phyloP scores from a whole-genome alignment of 176 grass and related monocot genomes.

The Elaeis guineensis region DNA sequence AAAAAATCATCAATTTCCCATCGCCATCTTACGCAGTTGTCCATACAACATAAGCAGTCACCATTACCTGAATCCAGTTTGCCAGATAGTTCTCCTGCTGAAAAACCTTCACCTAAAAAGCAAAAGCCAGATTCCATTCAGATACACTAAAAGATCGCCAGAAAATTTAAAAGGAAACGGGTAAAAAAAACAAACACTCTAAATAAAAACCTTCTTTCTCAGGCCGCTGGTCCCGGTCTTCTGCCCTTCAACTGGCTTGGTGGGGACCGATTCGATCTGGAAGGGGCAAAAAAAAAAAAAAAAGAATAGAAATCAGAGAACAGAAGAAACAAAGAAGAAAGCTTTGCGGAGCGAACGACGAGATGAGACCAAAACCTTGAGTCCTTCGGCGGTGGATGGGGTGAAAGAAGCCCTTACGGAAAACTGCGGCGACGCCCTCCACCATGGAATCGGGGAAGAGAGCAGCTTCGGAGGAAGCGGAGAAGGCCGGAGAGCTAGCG shows the following conservation, averaged over 20 bases:
- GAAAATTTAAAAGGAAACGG: neutral
- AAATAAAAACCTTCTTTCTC: constrained; percentile 57
- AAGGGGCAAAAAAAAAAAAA: neutral
- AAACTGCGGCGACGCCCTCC: no score
- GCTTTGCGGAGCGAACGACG: neutral
- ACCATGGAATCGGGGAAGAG: no score
- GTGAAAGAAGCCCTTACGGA: constrained; percentile 31
- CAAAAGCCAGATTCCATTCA: neutral
- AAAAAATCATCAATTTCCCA: constrained; percentile 7
- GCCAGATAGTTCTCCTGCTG: constrained; percentile 80
- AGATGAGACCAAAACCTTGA: constrained; percentile 28
- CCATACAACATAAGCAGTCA: constrained; percentile 9
- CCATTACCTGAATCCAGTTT: constrained; percentile 89
- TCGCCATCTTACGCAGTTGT: neutral
- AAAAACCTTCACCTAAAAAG: constrained; percentile 81
- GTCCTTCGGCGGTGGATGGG: constrained; percentile 33
- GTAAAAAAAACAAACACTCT: neutral
- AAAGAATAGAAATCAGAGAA: neutral
- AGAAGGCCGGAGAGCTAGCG: no score
- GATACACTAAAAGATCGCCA: neutral
- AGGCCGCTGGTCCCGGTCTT: constrained; percentile 89
- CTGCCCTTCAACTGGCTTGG: constrained; percentile 73
- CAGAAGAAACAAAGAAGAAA: neutral
- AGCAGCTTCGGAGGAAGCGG: no score
- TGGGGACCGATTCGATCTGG: constrained; percentile 57